These are phyloP conservation scores for Lactarius indigo DNA, from an alignment of 768 basidiomycete genomes.

Conservation along the genomic window DNA sequence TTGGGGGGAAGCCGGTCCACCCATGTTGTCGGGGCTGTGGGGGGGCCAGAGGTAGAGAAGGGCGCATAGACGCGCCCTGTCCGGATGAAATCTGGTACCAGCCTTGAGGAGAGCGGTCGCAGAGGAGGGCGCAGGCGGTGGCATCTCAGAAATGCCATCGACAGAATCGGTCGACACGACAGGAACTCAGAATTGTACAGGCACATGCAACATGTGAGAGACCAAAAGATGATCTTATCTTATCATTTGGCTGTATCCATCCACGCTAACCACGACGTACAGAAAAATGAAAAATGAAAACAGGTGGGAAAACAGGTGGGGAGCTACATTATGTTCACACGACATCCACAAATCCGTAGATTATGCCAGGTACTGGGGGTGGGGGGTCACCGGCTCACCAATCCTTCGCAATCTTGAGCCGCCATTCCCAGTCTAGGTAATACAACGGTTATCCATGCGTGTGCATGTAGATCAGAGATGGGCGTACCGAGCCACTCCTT, in stretches of 20 bases:
- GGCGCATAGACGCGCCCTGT: neutral
- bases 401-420: slow-evolving; percentile 88
- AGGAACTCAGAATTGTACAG: neutral
- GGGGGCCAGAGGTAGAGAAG: neutral
- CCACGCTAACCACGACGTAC: neutral
- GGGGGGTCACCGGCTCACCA: slow-evolving; percentile 69
- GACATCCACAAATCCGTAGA: slow-evolving; percentile 28
- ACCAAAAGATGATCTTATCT: slow-evolving; percentile 15
- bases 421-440: slow-evolving; percentile 75
- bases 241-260: slow-evolving; percentile 4
- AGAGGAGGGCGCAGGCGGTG: neutral
- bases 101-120: neutral
- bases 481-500: slow-evolving; percentile 71
- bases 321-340: slow-evolving; percentile 11
- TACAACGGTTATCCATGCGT: neutral
- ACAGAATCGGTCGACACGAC: neutral
- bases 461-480: neutral
- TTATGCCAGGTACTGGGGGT: slow-evolving; percentile 14
- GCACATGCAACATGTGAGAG: neutral
- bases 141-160: slow-evolving; percentile 7
- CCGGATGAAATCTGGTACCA: neutral
- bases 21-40: slow-evolving; percentile 48
- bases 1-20: slow-evolving; percentile 58
- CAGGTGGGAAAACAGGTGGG: neutral
- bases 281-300: neutral